phyloP scores from a whole-genome alignment of 1,284 basidiomycete genomes.

The Microbotryomycetes sp. region DNA sequence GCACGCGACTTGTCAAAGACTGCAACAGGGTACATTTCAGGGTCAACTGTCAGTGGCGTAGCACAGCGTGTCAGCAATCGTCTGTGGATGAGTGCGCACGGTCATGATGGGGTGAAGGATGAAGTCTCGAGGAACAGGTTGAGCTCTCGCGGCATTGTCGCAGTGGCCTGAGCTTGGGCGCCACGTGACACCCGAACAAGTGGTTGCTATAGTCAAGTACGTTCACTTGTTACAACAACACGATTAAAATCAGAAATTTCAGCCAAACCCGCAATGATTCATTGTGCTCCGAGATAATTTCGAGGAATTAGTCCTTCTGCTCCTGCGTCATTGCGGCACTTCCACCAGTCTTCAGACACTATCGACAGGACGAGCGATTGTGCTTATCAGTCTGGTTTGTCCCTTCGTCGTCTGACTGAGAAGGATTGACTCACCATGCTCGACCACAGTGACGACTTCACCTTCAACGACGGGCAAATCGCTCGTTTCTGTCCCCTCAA shows the following conservation, averaged over 20 bases:
- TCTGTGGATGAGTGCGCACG: background rate
- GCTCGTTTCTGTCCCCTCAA: slow-evolving; percentile 9
- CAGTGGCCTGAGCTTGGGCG: background rate
- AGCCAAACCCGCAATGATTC: background rate
- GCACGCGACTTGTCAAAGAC: slow-evolving; percentile 75
- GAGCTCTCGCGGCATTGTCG: too few relatives aligned
- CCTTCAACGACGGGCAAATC: slow-evolving; percentile 18
- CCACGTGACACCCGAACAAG: background rate
- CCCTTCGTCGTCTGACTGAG: too few relatives aligned
- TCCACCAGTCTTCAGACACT: slow-evolving; percentile 25
- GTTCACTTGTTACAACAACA: too few relatives aligned
- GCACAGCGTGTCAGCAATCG: too few relatives aligned
- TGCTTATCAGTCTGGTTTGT: background rate
- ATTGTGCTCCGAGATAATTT: slow-evolving; percentile 3
- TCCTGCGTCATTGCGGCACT: slow-evolving; percentile 10
- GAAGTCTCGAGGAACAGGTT: too few relatives aligned
- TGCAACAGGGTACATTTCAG: slow-evolving; percentile 40
- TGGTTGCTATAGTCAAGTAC: too few relatives aligned
- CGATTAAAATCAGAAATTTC: too few relatives aligned
- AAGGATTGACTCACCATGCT: slow-evolving; percentile 12
- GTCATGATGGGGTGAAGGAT: background rate
- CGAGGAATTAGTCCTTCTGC: slow-evolving; percentile 11
- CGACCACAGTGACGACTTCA: slow-evolving; percentile 12
- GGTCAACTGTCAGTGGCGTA: background rate
- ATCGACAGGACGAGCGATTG: background rate